Percentiles rank a stretch among this genome's conserved stretches.
phyloP scores from a whole-genome alignment of 2,329 filamentous ascomycete species.

The Lomentospora prolificans region DNA sequence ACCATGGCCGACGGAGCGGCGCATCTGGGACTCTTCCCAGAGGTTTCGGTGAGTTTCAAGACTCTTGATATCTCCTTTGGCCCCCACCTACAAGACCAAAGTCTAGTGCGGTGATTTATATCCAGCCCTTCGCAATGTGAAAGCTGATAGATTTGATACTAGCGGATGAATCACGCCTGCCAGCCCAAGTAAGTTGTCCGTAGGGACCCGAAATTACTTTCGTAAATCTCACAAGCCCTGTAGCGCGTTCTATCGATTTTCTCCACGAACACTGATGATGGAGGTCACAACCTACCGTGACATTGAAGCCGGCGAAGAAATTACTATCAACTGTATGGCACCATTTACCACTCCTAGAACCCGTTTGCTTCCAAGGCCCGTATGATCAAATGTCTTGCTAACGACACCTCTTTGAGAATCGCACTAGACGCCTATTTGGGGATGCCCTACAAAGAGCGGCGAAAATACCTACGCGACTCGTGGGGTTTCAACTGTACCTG shows the following conservation, averaged over 20 bases:
- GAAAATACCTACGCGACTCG: slow-evolving; percentile 12
- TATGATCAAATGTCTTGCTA: no score
- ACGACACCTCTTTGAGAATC: no score
- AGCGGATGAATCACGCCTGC: slow-evolving; percentile 28
- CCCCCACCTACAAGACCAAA: no score
- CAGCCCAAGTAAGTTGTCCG: slow-evolving; percentile 22
- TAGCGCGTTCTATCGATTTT: slow-evolving; percentile 24
- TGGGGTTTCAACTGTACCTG: slow-evolving; percentile 21
- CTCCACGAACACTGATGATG: slow-evolving; percentile 19
- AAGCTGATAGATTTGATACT: no score
- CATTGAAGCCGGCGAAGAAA: slow-evolving; percentile 23
- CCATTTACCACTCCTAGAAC: neutral
- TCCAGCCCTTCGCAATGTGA: no score
- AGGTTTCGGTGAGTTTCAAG: slow-evolving; percentile 23
- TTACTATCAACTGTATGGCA: slow-evolving; percentile 25
- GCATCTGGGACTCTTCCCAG: slow-evolving; percentile 22
- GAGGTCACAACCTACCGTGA: slow-evolving; percentile 24
- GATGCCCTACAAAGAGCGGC: slow-evolving; percentile 16
- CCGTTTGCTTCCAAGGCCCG: neutral
- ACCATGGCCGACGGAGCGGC: slow-evolving; percentile 14
- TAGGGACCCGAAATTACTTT: no score
- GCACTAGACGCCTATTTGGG: slow-evolving; percentile 19
- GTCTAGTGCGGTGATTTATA: no score
- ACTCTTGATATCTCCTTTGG: no score
- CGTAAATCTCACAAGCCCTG: no score